A percentile compares a stretch with the other conserved stretches of the same genome.
Evolutionary conservation across 441 rosid species (phyloP).

Genomic region (Viola pubescens): DNA sequence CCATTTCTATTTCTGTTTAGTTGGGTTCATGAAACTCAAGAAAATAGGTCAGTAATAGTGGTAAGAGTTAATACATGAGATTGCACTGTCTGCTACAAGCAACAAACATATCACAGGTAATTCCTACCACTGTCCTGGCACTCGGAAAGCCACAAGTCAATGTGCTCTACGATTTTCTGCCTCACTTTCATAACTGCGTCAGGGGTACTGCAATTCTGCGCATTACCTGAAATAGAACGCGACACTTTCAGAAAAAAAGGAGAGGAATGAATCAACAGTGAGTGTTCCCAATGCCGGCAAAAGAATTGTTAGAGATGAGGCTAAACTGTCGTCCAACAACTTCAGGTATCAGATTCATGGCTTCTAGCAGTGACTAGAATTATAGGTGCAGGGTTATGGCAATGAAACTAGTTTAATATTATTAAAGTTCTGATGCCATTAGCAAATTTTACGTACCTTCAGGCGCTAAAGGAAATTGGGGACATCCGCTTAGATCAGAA

Average conservation of each 20-base stretch:
- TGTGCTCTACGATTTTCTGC: constrained; percentile 60
- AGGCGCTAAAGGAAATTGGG: constrained; percentile 60
- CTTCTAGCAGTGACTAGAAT: not conserved
- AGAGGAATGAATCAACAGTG: no score
- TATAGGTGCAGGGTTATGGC: not conserved
- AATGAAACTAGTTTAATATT: not conserved
- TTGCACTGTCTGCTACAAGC: not conserved
- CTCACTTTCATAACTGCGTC: constrained; percentile 80
- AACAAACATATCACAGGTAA: constrained; percentile 25
- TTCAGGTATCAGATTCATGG: not conserved
- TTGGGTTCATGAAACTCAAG: no score
- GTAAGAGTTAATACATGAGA: constrained; percentile 16
- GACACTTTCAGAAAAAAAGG: constrained; percentile 4
- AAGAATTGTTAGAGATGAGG: not conserved
- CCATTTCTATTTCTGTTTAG: no score
- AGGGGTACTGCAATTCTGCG: constrained; percentile 68
- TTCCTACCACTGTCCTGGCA: constrained; percentile 43
- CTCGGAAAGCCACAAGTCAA: constrained; percentile 87
- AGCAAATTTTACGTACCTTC: constrained; percentile 45
- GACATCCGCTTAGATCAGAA: constrained; percentile 90
- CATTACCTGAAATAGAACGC: constrained; percentile 46
- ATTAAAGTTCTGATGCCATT: no score
- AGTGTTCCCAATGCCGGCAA: no score
- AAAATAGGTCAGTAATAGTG: no score
- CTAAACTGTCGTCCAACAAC: not conserved